Conservation (phyloP, 148 eudicot species). For the Persicaria tinctoria region DNA sequence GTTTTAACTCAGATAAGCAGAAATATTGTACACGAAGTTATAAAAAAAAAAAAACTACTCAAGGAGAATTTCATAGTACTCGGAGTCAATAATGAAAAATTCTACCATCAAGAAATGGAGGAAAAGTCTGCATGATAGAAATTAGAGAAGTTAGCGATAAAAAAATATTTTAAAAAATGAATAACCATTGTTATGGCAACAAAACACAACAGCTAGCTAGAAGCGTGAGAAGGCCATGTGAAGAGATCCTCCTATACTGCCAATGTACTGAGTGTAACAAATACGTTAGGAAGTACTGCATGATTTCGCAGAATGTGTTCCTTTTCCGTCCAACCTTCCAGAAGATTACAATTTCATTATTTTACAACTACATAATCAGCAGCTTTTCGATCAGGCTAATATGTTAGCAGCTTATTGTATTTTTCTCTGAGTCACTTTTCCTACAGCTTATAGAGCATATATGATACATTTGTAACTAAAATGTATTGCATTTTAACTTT, state of each 20-base stretch:
- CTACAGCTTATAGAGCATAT: background rate
- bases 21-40: background rate
- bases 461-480: background rate
- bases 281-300: no score
- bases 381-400: no score
- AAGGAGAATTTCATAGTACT: background rate
- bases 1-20: background rate
- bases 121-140: background rate
- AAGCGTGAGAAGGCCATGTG: background rate
- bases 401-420: no score
- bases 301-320: no score
- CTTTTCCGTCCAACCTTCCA: no score
- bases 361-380: no score
- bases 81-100: background rate
- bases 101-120: background rate
- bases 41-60: background rate
- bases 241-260: background rate
- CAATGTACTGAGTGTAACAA: background rate
- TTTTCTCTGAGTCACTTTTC: background rate
- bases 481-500: background rate
- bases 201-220: background rate
- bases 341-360: no score
- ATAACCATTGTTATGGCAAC: background rate
- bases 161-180: background rate
- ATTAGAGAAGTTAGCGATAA: background rate